Conservation (phyloP, 139 green algal genomes). For the Klebsormidium nitens region DNA sequence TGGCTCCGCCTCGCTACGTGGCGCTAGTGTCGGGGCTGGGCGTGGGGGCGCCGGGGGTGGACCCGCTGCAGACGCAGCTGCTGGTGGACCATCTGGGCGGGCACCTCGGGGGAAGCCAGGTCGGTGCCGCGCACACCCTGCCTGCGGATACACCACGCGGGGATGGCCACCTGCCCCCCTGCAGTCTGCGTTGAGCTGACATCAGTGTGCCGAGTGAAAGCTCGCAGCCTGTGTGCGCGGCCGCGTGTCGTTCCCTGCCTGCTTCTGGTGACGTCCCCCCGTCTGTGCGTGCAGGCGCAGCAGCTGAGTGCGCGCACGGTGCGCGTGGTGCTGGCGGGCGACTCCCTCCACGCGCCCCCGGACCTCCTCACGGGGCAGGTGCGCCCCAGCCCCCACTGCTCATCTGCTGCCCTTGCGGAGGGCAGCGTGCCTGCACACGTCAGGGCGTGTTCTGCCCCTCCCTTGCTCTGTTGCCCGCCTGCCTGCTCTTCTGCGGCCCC, state of each 20-base stretch:
- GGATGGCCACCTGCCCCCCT: too few relatives aligned
- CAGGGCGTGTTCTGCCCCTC: too few relatives aligned
- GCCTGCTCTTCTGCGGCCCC: too few relatives aligned
- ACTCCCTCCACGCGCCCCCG: slow-evolving; percentile 15
- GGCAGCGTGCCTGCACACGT: not conserved
- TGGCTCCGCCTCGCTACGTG: slow-evolving; percentile 42
- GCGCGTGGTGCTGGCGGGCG: slow-evolving; percentile 68
- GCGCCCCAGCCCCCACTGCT: too few relatives aligned
- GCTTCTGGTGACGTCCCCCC: not conserved
- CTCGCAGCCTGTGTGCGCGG: too few relatives aligned
- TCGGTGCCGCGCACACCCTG: not conserved
- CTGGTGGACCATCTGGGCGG: slow-evolving; percentile 79
- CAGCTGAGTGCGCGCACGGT: slow-evolving; percentile 39
- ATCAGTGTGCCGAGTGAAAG: too few relatives aligned
- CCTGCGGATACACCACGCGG: too few relatives aligned
- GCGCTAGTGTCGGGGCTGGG: slow-evolving; percentile 82
- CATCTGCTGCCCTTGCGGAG: not conserved
- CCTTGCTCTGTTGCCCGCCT: too few relatives aligned
- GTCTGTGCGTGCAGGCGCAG: not conserved
- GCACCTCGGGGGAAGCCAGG: slow-evolving; percentile 63
- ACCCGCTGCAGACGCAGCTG: slow-evolving; percentile 48
- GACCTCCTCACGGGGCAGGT: too few relatives aligned
- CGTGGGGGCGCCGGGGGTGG: slow-evolving; percentile 55
- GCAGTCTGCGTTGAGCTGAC: too few relatives aligned
- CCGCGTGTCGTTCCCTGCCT: too few relatives aligned